Evolutionary conservation across 176 grass and related monocot genomes (phyloP), one percentile per base, ranked within the genome.

Genomic region (Pontederia paniculata): DNA sequence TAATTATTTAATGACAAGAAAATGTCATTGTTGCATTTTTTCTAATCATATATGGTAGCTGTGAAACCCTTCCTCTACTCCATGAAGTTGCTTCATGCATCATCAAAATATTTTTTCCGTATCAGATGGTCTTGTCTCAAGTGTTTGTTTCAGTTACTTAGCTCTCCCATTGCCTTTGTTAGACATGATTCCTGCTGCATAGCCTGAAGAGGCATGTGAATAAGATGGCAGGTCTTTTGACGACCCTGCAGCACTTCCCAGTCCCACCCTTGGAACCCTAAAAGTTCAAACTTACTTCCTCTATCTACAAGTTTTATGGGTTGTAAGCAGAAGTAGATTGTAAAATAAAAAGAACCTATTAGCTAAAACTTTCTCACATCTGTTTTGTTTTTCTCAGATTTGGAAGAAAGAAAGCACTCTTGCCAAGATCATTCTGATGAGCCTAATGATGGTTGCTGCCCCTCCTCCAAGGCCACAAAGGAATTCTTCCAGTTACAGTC

Each of bases 401-500:
- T 53, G 68, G 67, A 75, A 50, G 44, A 60, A 22, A 83, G 76
- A 61, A 69, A 64, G 53, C 50, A 93, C 83, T 91, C 80, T 84
- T 90, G 67, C 42, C 14, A 59, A 28, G 56, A 62, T 37, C 28
- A 51, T 54, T 75, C 70, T 79, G 77, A 90, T 81, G 86, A 87
- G 77, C 78, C 70, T 51, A 68, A 71, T 74, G 58, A 53, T 64
- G 52, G 21, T 44, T 66, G 65, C 68, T 70, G 44, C 60, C 51
- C 66, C 56, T 75, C 60, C 54, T 60, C 66, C 54, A 81, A 66
- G 11, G 45, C 65, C 69, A 81, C 79, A 75, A 74, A 83, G 60
- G 76, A 84, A 41, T 75, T 84, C 69, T 75, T 84, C 65, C 67
- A 75, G 73, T 77, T 75, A 65, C 72, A 81, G 55, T 63, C 67